Base-by-base conservation (phyloP, 345 rosid genomes). In the Trapa incisa region DNA sequence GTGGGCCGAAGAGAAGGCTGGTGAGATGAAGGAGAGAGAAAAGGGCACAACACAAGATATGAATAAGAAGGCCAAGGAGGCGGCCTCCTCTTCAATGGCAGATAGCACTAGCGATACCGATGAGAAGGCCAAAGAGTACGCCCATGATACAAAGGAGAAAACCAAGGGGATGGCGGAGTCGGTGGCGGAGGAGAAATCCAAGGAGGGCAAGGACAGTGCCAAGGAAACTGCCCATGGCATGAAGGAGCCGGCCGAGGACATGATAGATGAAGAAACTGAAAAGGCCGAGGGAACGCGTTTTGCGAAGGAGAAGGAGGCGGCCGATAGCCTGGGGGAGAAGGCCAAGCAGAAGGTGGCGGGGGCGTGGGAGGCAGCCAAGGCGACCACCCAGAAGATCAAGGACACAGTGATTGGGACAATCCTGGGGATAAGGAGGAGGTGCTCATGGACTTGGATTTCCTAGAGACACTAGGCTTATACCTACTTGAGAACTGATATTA, bases 61-160 rank as follows among this genome's bases (percentile, higher is more conserved):
- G 73, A 54, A 52, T 41, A 68, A 71, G 42, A 65, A 65, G 69
- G 17, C 69, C 69, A 71, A 65, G 65, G 39, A 70, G 50, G 64
- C 45, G 16, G 0, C 65, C 0, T 37, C 64, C 1, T 60, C 56
- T 42, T 75, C 38, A 45, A 36, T 14, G 1, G 48, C 67, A 7
- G 52, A 70, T n/a, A 68, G 53, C 32, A 74, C 72, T 5, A 57
- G 47, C 39, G 69, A 73, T 17, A 64, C 52, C 1, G 39, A 77
- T 0, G 64, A 61, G 38, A 75, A 66, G 33, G 60, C 64, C 61
- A 71, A 70, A 57, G 79, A 74, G 13, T 72, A 63, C 37, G 79
- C 79, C 2, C 54, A 74, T 4, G 66, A 74, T 7, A 70, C 72
- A 29, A 77, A 71, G 56, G 85, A 80, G 67, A 72, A 48, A 36